Evolutionary conservation across 75 land plant genomes (phyloP).

Genomic region (Cupressus sempervirens): DNA sequence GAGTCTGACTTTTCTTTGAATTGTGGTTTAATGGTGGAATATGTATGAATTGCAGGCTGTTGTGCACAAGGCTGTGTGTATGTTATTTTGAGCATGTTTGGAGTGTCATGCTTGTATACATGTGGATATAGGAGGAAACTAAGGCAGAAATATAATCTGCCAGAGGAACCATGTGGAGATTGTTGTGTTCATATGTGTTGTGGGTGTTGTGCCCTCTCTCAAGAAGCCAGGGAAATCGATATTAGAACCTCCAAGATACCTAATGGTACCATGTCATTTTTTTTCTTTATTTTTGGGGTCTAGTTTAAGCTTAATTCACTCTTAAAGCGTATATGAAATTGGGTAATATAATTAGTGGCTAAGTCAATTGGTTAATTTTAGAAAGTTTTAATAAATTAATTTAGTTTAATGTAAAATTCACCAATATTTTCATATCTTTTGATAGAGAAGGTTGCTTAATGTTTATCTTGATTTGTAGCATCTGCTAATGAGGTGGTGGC

Average conservation of each 20-base stretch:
- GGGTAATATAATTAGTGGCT: no score
- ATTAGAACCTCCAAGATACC: neutral
- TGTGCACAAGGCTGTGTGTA: neutral
- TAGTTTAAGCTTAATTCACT: no score
- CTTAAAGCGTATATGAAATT: no score
- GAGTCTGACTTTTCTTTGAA: no score
- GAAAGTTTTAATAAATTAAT: no score
- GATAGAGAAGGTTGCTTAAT: no score
- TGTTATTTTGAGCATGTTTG: neutral
- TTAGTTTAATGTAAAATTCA: no score
- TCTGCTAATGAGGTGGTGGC: neutral
- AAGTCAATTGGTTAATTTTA: no score
- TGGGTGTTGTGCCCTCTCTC: constrained; percentile 10
- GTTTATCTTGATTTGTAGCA: neutral
- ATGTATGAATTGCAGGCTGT: neutral
- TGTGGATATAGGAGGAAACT: constrained; percentile 16
- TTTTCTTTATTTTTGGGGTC: no score
- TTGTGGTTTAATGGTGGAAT: neutral
- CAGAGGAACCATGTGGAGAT: constrained; percentile 20
- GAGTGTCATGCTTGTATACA: constrained; percentile 8
- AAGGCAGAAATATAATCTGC: constrained; percentile 15
- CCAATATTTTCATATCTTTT: no score
- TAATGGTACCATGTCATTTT: neutral
- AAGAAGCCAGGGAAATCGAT: constrained; percentile 20
- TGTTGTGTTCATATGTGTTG: constrained; percentile 14